Evolutionary conservation across 129 eudicot species (phyloP).

Genomic region (Logfia minima): DNA sequence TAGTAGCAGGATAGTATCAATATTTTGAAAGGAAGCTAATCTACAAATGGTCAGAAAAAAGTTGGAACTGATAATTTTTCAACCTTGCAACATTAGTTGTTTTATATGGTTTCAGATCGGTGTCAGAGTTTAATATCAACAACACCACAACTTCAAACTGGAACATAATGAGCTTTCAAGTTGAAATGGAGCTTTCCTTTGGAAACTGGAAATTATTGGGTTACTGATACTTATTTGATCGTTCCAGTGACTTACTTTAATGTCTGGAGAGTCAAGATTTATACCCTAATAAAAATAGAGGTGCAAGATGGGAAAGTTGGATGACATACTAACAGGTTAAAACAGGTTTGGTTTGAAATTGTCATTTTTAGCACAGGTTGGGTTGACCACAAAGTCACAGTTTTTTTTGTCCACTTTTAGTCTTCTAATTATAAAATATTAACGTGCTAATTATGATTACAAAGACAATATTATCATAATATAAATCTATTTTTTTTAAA

Average conservation of each 20-base stretch:
- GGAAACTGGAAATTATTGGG: neutral
- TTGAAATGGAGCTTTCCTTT: neutral
- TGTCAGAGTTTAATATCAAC: neutral
- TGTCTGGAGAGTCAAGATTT: neutral
- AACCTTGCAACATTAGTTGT: neutral
- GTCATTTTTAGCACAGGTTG: neutral
- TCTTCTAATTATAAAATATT: too few species aligned
- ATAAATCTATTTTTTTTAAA: neutral
- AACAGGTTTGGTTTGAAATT: neutral
- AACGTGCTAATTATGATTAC: too few species aligned
- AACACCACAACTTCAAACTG: neutral
- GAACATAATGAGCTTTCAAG: neutral
- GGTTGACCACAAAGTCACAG: neutral
- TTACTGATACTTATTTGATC: neutral
- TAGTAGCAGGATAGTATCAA: neutral
- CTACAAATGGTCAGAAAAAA: neutral
- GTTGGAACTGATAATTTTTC: neutral
- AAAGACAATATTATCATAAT: neutral
- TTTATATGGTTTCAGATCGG: neutral
- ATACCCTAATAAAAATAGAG: neutral
- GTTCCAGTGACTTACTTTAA: too few species aligned
- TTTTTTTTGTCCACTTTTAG: neutral
- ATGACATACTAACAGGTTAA: neutral
- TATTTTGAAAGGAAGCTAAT: neutral
- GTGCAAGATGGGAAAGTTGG: neutral